These are phyloP conservation scores for Cladosporium sp. DNA, from an alignment of 2,329 filamentous ascomycete species.

Conservation along the genomic window DNA sequence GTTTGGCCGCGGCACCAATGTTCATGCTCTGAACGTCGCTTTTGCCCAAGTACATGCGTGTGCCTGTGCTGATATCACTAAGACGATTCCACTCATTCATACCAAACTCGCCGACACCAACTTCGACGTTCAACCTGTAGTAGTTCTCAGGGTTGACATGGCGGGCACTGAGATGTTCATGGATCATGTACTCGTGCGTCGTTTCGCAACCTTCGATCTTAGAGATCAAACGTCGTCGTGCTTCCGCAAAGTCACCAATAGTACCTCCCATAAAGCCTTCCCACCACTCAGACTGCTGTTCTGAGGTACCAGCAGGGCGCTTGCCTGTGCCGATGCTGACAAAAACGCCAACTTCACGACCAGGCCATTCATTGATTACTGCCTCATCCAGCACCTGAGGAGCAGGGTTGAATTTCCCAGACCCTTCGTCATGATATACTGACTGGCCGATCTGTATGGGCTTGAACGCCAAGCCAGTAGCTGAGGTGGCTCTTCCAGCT, in stretches of 20 bases:
- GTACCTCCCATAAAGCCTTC: constrained; percentile 73
- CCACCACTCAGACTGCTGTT: constrained; percentile 77
- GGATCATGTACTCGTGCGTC: constrained; percentile 83
- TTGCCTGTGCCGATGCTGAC: constrained; percentile 94
- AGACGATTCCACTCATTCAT: constrained; percentile 98
- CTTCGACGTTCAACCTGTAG: constrained; percentile 93
- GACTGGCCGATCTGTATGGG: constrained; percentile 92
- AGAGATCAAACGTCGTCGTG: constrained; percentile 74
- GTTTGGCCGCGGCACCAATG: constrained; percentile 71
- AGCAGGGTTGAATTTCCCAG: constrained; percentile 87
- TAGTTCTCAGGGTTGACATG: constrained; percentile 83
- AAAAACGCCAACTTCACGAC: constrained; percentile 87
- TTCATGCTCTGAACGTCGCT: constrained; percentile 75
- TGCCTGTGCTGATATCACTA: constrained; percentile 93
- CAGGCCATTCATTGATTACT: constrained; percentile 89
- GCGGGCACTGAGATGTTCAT: constrained; percentile 72
- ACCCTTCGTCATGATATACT: constrained; percentile 88
- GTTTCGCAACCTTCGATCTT: constrained; percentile 96
- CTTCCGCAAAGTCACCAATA: constrained; percentile 88
- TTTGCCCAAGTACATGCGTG: constrained; percentile 76
- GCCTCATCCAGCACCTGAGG: constrained; percentile 87
- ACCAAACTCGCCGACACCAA: constrained; percentile 92
- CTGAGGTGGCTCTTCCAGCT: constrained; percentile 89
- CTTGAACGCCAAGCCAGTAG: constrained; percentile 92
- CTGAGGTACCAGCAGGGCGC: constrained; percentile 65